Base-by-base conservation (phyloP, 768 basidiomycete genomes). In the Asterophora parasitica region DNA sequence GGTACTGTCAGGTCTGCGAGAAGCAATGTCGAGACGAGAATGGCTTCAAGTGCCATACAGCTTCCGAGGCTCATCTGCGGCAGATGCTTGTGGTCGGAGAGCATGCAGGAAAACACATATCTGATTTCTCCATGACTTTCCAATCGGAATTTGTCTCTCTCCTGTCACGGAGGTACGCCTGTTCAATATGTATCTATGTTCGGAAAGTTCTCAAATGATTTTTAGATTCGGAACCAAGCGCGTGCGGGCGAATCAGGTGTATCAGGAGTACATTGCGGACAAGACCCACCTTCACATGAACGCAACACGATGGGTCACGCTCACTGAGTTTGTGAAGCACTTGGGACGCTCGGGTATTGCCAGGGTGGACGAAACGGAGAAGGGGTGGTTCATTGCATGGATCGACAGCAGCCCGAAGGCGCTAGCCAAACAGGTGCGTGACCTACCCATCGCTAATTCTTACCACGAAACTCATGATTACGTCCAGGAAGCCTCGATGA, bases 21-120 rank as follows among this genome's bases (percentile, higher is more conserved):
- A 99, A 99, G 65, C 95, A 98, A 68, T 98, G 95, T 66, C 76
- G 94, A 63, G 90, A 98, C 67, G 96, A 98, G 73, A 99, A 99
- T 67, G 96, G 94, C 13, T 99, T 98, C 81, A 96, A 96, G 69
- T 94, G 92, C 65, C 93, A 97, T 64, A 79, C 83, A 12, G 78
- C 80, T 45, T 90, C 89, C 26, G 92, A 95, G 65, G 76, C 85
- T 1, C 96, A 99, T 69, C 72, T 98, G 30, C 82, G 96, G 2
- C 93, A 97, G 65, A 97, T 99, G 93, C 79, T 99, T 54, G 85
- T 95, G 37, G 92, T 97, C 42, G 96, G 95, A 32, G 93, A 98
- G 68, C 74, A 90, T 64, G 93, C 96, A 2, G 91, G 91, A 12
- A 81, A 76, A 58, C 91, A 98, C 64, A 98, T 99, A 55, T 75